Percentiles rank a stretch among this genome's conserved stretches.
These are phyloP conservation scores for Crucihimalaya himalaica DNA, from an alignment of 345 rosid species.

Conservation along the genomic window DNA sequence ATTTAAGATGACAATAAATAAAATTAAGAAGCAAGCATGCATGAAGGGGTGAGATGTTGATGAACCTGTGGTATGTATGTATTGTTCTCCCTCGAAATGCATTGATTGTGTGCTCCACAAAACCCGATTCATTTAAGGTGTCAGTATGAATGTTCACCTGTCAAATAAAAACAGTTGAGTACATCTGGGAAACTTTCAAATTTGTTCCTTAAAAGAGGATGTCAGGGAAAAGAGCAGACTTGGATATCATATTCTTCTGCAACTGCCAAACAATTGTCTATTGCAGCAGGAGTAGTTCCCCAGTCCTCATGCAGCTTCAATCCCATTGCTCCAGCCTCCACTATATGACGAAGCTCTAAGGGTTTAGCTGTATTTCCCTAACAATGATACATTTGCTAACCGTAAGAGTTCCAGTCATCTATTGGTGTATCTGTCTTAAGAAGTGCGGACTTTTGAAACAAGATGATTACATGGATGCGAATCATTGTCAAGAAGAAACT, in stretches of 20 bases:
- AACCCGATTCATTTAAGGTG: constrained; percentile 95
- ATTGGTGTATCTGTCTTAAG: background rate
- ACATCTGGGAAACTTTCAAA: background rate
- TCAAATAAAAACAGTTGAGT: constrained; percentile 31
- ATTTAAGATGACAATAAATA: background rate
- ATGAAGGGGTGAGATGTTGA: constrained; percentile 21
- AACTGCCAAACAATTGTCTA: constrained; percentile 82
- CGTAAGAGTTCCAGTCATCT: constrained; percentile 22
- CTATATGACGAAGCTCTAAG: constrained; percentile 67
- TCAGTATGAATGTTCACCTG: constrained; percentile 98
- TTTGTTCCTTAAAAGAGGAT: background rate
- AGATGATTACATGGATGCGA: background rate
- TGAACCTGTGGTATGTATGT: constrained; percentile 92
- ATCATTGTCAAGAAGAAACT: background rate
- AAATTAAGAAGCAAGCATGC: constrained; percentile 3
- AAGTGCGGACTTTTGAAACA: background rate
- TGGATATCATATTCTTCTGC: constrained; percentile 83
- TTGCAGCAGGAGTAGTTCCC: constrained; percentile 97
- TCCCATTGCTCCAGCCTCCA: constrained; percentile 98
- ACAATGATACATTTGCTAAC: constrained; percentile 18
- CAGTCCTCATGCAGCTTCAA: constrained; percentile 97
- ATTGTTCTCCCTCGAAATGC: constrained; percentile 92
- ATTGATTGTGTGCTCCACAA: constrained; percentile 86
- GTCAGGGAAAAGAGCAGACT: constrained; percentile 42
- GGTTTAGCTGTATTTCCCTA: constrained; percentile 88